These are phyloP conservation scores for Monilinia aucupariae DNA, from an alignment of 2,329 filamentous ascomycete species.

Conservation along the genomic window DNA sequence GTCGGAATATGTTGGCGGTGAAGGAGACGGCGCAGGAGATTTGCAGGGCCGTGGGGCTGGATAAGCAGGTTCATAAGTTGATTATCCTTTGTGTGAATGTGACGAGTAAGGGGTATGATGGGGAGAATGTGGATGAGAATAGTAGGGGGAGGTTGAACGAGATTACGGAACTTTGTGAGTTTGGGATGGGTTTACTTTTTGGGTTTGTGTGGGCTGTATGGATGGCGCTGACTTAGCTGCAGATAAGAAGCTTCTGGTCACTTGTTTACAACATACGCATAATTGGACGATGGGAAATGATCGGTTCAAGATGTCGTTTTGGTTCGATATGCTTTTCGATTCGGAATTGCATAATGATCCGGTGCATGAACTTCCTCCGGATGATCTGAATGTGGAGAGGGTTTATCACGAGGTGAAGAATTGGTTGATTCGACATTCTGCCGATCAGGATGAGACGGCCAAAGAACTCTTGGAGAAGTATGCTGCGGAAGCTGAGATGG, in stretches of 20 bases:
- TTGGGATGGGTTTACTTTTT: not conserved
- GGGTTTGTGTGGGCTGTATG: not conserved
- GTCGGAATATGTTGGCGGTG: slow-evolving; percentile 58
- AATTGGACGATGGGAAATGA: slow-evolving; percentile 67
- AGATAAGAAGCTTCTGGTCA: slow-evolving; percentile 64
- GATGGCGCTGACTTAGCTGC: slow-evolving; percentile 1
- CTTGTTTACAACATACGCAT: slow-evolving; percentile 60
- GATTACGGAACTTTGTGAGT: slow-evolving; percentile 58
- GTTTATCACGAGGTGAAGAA: slow-evolving; percentile 57
- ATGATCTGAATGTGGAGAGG: slow-evolving; percentile 49
- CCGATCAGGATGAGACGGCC: slow-evolving; percentile 51
- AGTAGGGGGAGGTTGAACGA: slow-evolving; percentile 55
- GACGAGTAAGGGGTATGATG: slow-evolving; percentile 62
- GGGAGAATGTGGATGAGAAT: slow-evolving; percentile 53
- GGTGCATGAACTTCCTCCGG: slow-evolving; percentile 44
- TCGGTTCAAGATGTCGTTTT: slow-evolving; percentile 65
- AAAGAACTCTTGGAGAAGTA: slow-evolving; percentile 51
- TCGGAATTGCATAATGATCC: slow-evolving; percentile 49
- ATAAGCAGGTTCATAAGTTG: slow-evolving; percentile 60
- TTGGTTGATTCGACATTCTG: slow-evolving; percentile 56
- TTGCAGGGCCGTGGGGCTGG: slow-evolving; percentile 58
- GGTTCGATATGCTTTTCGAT: slow-evolving; percentile 61
- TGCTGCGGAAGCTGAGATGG: slow-evolving; percentile 35
- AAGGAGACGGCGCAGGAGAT: slow-evolving; percentile 61
- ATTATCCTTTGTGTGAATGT: slow-evolving; percentile 62